Conservation (phyloP, 2,329 filamentous ascomycete species). For the Penicillium sp. region DNA sequence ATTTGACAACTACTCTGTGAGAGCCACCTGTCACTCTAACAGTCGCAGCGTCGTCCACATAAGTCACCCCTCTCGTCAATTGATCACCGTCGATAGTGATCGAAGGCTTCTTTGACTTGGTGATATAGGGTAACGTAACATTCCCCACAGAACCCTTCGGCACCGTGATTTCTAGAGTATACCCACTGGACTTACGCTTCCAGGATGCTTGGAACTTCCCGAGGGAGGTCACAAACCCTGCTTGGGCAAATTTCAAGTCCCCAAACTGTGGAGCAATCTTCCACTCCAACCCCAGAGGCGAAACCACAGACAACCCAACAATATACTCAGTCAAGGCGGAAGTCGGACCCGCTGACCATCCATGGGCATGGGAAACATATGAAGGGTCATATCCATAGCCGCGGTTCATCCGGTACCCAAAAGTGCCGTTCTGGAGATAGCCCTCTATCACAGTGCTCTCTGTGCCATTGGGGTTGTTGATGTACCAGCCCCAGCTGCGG, state of each 20-base stretch:
- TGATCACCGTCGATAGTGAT: conserved; percentile 26
- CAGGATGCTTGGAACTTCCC: conserved; percentile 42
- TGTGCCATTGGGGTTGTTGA: conserved; percentile 59
- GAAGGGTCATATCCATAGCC: conserved; percentile 54
- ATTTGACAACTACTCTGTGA: conserved; percentile 22
- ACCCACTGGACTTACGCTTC: conserved; percentile 16
- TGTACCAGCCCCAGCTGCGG: conserved; percentile 62
- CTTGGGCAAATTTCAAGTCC: conserved; percentile 45
- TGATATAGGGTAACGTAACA: conserved; percentile 26
- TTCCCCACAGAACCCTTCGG: conserved; percentile 23
- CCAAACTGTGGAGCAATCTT: conserved; percentile 47
- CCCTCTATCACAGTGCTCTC: conserved; percentile 62
- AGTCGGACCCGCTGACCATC: conserved; percentile 47
- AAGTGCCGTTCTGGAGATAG: conserved; percentile 57
- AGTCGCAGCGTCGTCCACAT: conserved; percentile 21
- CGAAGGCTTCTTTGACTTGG: conserved; percentile 20
- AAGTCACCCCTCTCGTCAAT: conserved; percentile 19
- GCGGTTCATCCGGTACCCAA: conserved; percentile 56
- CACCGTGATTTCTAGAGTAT: conserved; percentile 24
- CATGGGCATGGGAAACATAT: conserved; percentile 47
- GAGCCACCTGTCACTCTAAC: conserved; percentile 23
- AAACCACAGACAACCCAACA: conserved; percentile 46
- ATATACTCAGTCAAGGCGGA: conserved; percentile 48
- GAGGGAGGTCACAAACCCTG: conserved; percentile 49
- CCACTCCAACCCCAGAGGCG: conserved; percentile 45